These are phyloP conservation scores for Trypanosoma boissoni DNA, from an alignment of 208 protist species.

Conservation along the genomic window DNA sequence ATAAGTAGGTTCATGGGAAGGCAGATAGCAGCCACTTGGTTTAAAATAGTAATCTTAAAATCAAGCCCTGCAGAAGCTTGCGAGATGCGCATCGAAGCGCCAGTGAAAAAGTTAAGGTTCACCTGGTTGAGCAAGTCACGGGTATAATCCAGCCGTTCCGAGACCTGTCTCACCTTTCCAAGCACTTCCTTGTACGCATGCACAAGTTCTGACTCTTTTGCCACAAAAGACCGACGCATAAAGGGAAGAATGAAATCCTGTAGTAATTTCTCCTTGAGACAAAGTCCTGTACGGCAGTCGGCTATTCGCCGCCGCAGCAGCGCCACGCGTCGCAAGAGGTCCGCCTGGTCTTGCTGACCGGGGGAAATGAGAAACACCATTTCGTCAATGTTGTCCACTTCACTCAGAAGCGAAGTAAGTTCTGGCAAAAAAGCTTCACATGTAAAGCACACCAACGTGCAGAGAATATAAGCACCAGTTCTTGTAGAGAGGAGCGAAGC, in stretches of 20 bases:
- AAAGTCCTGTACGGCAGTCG: constrained; percentile 47
- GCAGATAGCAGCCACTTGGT: constrained; percentile 74
- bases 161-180: constrained; percentile 57
- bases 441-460: constrained; percentile 55
- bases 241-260: constrained; percentile 55
- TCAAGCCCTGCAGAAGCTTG: constrained; percentile 80
- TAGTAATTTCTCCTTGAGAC: constrained; percentile 73
- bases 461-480: constrained; percentile 23
- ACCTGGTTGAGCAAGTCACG: constrained; percentile 82
- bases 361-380: constrained; percentile 86
- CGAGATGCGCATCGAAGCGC: constrained; percentile 86
- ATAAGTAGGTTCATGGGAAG: constrained; percentile 85
- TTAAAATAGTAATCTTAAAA: constrained; percentile 78
- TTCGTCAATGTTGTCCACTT: constrained; percentile 86
- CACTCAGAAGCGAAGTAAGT: constrained; percentile 61
- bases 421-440: constrained; percentile 72
- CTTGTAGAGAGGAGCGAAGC: not conserved
- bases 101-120: constrained; percentile 82
- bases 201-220: constrained; percentile 7
- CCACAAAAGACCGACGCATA: constrained; percentile 63
- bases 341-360: constrained; percentile 73
- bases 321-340: constrained; percentile 72
- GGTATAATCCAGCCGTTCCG: constrained; percentile 73
- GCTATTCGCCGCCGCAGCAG: constrained; percentile 73
- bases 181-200: constrained; percentile 25